Percentiles rank a stretch among this genome's conserved stretches.
Evolutionary conservation across 306 rosid genomes (phyloP).

Genomic region (Senna siamea): DNA sequence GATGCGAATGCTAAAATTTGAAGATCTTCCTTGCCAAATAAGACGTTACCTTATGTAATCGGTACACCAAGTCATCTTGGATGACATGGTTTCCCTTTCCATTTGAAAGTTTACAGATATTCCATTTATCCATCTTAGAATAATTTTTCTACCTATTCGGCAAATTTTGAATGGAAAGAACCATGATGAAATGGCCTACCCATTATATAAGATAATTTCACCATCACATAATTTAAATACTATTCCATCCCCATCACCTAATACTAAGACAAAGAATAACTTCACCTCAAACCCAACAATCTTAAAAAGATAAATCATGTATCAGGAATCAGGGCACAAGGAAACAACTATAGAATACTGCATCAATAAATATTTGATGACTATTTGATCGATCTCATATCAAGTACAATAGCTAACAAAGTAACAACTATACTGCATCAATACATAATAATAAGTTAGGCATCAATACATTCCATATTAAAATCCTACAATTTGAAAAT

Average conservation of each 20-base stretch:
- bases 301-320: not conserved
- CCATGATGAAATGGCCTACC: not conserved
- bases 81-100: not conserved
- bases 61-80: not conserved
- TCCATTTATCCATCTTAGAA: not conserved
- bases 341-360: not conserved
- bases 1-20: not conserved
- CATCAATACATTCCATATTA: no score
- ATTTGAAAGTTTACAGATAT: not conserved
- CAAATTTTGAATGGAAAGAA: not conserved
- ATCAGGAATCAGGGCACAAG: not conserved
- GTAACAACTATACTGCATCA: not conserved
- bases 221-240: not conserved
- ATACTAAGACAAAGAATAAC: slow-evolving; percentile 6
- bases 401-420: not conserved
- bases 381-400: not conserved
- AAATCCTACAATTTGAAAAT: no score
- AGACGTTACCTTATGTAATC: not conserved
- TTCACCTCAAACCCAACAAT: slow-evolving; percentile 15
- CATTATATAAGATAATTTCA: not conserved
- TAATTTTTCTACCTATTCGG: not conserved
- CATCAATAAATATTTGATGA: slow-evolving; percentile 9
- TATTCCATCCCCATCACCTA: not conserved
- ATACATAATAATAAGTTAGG: not conserved
- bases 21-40: not conserved